A percentile compares a stretch with the other conserved stretches of the same genome.
These are phyloP conservation scores for Suillus ampliporus DNA, from an alignment of 768 basidiomycete species.

Conservation along the genomic window DNA sequence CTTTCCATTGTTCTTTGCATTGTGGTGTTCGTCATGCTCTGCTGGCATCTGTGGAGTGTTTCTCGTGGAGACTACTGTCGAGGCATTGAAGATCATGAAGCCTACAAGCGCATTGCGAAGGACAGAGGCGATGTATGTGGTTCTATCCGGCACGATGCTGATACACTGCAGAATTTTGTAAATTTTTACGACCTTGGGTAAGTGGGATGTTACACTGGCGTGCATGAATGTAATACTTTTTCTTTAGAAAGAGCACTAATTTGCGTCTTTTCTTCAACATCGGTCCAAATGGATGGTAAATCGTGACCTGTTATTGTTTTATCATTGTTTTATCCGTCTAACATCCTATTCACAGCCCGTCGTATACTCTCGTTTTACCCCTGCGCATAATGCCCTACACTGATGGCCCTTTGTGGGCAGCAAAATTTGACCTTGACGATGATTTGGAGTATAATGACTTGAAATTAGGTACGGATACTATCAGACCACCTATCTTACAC, in stretches of 20 bases:
- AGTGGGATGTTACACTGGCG: conserved; percentile 22
- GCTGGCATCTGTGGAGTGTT: conserved; percentile 78
- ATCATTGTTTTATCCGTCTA: not conserved
- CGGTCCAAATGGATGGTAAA: conserved; percentile 81
- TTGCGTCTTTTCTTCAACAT: conserved; percentile 88
- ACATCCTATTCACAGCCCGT: conserved; percentile 53
- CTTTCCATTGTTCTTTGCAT: conserved; percentile 76
- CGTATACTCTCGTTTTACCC: conserved; percentile 83
- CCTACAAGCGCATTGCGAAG: conserved; percentile 74
- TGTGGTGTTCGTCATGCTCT: conserved; percentile 72
- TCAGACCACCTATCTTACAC: too few relatives aligned
- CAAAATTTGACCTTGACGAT: too few relatives aligned
- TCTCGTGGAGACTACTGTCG: conserved; percentile 83
- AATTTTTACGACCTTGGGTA: conserved; percentile 95
- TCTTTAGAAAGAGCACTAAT: conserved; percentile 61
- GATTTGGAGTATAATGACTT: too few relatives aligned
- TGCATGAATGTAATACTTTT: not conserved
- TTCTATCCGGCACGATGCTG: not conserved
- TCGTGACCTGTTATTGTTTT: conserved; percentile 23
- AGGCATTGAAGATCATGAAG: conserved; percentile 85
- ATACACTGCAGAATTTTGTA: conserved; percentile 63
- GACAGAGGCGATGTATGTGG: conserved; percentile 67
- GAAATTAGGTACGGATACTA: too few relatives aligned
- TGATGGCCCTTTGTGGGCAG: conserved; percentile 86
- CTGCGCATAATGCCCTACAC: conserved; percentile 80